Evolutionary conservation across 768 basidiomycete species (phyloP).

Genomic region (Agrocybe pediades): DNA sequence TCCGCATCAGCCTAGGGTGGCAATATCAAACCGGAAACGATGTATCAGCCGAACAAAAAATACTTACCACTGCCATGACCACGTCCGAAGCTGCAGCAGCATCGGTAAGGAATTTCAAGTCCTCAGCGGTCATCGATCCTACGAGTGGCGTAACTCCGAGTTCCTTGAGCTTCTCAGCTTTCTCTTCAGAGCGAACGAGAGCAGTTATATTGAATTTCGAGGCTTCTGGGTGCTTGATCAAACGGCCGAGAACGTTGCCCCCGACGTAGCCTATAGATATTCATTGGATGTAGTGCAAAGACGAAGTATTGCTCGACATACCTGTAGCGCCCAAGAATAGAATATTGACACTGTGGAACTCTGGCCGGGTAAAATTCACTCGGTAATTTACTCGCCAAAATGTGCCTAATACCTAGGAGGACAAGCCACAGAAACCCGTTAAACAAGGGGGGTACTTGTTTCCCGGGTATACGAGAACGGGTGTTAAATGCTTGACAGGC

Average conservation of each 20-base stretch:
- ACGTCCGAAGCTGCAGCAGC: conserved; percentile 43
- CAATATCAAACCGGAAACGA: neutral
- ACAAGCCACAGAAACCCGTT: no score
- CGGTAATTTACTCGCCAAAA: no score
- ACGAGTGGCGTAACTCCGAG: conserved; percentile 34
- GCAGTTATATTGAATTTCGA: conserved; percentile 39
- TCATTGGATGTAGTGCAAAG: neutral
- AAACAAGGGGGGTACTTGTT: no score
- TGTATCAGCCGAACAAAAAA: neutral
- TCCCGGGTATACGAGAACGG: no score
- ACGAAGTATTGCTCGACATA: conserved; percentile 6
- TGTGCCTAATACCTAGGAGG: no score
- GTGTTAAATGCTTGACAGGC: no score
- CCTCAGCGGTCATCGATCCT: conserved; percentile 44
- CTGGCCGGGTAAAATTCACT: no score
- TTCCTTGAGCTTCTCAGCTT: conserved; percentile 40
- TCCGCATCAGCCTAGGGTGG: conserved; percentile 37
- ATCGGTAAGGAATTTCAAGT: conserved; percentile 33
- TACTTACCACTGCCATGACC: conserved; percentile 26
- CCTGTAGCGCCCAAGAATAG: conserved; percentile 44
- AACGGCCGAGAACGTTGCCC: conserved; percentile 39
- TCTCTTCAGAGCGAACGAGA: conserved; percentile 43
- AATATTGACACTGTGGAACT: no score
- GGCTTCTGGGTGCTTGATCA: conserved; percentile 37
- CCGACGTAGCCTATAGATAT: conserved; percentile 43